A percentile compares a stretch with the other conserved stretches of the same genome.
Conservation (phyloP, 305 asterid species). For the Lippia alba region DNA sequence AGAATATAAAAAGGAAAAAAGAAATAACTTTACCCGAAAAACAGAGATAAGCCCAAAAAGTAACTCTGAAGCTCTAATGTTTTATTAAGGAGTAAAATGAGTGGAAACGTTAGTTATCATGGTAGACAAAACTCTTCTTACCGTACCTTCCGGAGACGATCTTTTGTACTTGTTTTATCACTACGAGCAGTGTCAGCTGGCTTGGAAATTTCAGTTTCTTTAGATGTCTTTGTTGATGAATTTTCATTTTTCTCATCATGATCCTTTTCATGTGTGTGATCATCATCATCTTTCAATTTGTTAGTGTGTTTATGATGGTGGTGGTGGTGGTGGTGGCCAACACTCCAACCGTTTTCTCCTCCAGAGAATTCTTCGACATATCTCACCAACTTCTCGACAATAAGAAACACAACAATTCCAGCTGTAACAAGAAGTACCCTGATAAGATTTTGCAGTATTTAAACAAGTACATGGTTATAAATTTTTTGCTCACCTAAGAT, state of each 20-base stretch:
- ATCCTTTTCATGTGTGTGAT: constrained; percentile 49
- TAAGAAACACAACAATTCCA: constrained; percentile 87
- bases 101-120: not conserved
- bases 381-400: constrained; percentile 95
- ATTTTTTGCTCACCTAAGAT: constrained; percentile 69
- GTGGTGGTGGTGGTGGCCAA: constrained; percentile 71
- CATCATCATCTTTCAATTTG: constrained; percentile 56
- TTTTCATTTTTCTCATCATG: constrained; percentile 45
- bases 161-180: constrained; percentile 43
- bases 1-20: too few relatives aligned
- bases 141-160: constrained; percentile 76
- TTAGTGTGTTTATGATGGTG: constrained; percentile 65
- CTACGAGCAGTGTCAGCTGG: constrained; percentile 42
- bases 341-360: constrained; percentile 56
- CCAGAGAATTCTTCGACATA: constrained; percentile 83
- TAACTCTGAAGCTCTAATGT: too few relatives aligned
- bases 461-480: constrained; percentile 11
- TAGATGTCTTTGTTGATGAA: constrained; percentile 35
- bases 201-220: constrained; percentile 42
- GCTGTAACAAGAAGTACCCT: constrained; percentile 61
- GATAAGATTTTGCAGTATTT: constrained; percentile 18
- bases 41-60: too few relatives aligned
- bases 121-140: constrained; percentile 32
- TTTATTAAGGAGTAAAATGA: too few relatives aligned
- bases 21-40: too few relatives aligned